Base-by-base conservation (phyloP, 495 filamentous ascomycete genomes). In the Tuber microsphaerosporum region DNA sequence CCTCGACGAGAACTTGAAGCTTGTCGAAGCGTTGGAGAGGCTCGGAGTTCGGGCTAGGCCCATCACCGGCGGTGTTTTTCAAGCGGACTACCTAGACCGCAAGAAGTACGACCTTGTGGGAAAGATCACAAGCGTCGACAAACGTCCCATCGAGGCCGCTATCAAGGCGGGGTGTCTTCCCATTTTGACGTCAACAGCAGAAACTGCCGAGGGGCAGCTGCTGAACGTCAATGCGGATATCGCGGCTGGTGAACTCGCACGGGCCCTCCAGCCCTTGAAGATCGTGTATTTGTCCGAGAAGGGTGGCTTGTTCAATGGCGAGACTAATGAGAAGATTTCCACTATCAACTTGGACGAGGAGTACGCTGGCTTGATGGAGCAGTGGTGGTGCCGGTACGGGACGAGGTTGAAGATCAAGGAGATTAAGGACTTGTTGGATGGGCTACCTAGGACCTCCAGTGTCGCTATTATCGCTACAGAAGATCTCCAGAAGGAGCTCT, bases 211-310 rank as follows among this genome's bases (percentile, higher is more conserved):
- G 76, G 96, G 96, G 20, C 95, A 97, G 85, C 91, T 98, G 26
- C 87, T 99, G 69, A 99, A 99, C 81, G 95, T 99, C 84, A 99
- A 99, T 83, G 95, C 95, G 72, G 95, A 99, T 84, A 93, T 97
- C 71, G 94, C 94, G 41, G 95, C 95, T 44, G 94, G 93, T 80
- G 96, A 97, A 84, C 85, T 99, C 71, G 95, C 95, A 56, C 90
- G 92, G 71, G 89, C 92, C 74, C 85, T 99, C 75, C 92, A 98
- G 85, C 95, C 95, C 44, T 86, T 98, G 80, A 99, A 99, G 90
- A 97, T 98, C 70, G 94, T 99, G 70, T 99, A 97, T 84, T 89
- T 99, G 31, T 96, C 93, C 43, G 95, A 99, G 87, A 98, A 98
- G 88, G 95, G 95, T 51, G 95, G 95, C 26, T 85, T 99, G 45